Conservation (phyloP, 2,329 filamentous ascomycete species). For the Tothia fuscella region DNA sequence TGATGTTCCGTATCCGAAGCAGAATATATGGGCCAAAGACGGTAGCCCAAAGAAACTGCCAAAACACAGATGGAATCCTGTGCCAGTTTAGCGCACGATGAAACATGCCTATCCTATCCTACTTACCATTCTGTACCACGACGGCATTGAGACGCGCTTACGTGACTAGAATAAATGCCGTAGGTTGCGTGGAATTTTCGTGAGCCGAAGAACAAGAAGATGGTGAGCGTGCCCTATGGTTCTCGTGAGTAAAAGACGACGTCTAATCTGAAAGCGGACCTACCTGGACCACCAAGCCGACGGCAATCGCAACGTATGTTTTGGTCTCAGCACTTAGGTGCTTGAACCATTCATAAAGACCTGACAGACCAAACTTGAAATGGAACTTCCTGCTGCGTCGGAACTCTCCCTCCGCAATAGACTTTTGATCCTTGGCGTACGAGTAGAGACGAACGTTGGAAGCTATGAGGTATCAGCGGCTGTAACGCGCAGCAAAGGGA, state of each 20-base stretch:
- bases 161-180: conserved; percentile 42
- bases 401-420: conserved; percentile 16
- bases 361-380: conserved; percentile 16
- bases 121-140: conserved; percentile 53
- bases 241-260: conserved; percentile 8
- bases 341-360: conserved; percentile 26
- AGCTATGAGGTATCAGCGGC: conserved; percentile 6
- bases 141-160: conserved; percentile 31
- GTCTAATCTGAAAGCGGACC: conserved; percentile 10
- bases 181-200: conserved; percentile 48
- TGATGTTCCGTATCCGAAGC: conserved; percentile 48
- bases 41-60: conserved; percentile 55
- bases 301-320: conserved; percentile 38
- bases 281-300: conserved; percentile 48
- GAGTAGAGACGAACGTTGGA: conserved; percentile 12
- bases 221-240: conserved; percentile 42
- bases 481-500: too few species aligned
- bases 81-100: neutral
- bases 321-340: conserved; percentile 36
- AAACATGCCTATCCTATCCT: neutral
- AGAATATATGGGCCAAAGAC: conserved; percentile 49
- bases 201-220: conserved; percentile 51
- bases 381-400: conserved; percentile 29
- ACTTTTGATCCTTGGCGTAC: conserved; percentile 10
- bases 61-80: conserved; percentile 50